Conservation (phyloP, 306 rosid species). For the Nissolia schottii region DNA sequence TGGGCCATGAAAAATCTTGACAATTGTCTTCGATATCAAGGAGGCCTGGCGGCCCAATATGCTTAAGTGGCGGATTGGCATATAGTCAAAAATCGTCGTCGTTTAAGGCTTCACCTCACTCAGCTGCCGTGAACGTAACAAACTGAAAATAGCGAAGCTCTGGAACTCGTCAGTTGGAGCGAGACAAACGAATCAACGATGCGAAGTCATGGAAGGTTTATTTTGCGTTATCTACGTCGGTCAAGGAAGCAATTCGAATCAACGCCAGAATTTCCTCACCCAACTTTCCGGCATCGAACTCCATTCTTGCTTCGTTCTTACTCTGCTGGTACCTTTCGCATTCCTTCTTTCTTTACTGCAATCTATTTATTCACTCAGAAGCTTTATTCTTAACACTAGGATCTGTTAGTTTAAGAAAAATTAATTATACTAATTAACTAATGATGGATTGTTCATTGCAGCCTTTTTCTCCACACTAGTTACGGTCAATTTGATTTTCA, state of each 20-base stretch:
- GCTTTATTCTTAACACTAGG: background rate
- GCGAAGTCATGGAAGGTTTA: constrained; percentile 20
- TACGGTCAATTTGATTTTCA: background rate
- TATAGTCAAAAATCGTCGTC: background rate
- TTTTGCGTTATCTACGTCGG: constrained; percentile 22
- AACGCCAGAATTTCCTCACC: background rate
- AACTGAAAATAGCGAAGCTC: background rate
- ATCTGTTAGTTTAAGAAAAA: background rate
- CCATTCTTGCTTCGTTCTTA: constrained; percentile 32
- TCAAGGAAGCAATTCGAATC: constrained; percentile 17
- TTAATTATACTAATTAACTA: background rate
- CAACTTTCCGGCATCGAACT: background rate
- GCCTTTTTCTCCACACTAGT: background rate
- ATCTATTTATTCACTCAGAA: background rate
- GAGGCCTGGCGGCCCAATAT: constrained; percentile 4
- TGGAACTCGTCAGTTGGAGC: background rate
- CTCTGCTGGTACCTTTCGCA: constrained; percentile 41
- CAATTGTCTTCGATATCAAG: too few species aligned
- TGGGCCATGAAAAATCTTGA: too few species aligned
- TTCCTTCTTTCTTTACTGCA: background rate
- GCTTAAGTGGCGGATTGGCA: background rate
- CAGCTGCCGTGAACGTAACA: background rate
- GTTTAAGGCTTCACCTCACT: background rate
- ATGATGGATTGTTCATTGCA: background rate
- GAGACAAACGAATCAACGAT: background rate